Evolutionary conservation across 805 yeast genomes (phyloP), one percentile per base, ranked within the genome.

Genomic region (Dipodascopsis tothii): DNA sequence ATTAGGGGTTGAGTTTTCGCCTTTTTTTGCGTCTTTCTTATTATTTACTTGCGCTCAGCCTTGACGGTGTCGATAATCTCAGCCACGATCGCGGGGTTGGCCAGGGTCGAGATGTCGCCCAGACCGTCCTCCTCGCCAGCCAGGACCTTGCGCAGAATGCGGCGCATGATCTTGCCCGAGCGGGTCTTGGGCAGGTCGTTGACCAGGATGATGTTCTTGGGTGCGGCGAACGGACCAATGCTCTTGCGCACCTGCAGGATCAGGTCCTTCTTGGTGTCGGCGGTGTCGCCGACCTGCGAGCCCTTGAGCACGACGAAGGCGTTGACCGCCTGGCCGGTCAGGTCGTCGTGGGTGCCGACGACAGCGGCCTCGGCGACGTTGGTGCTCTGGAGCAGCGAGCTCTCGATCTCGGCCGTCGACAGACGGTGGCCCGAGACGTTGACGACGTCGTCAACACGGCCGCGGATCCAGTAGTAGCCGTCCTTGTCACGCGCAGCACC

Each of bases 121-220:
- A 92, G 74, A 62, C 81, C 84, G 55, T 84, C 94, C 55, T 81
- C 94, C 72, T 90, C 96, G 55, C 90, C 88, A 41, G 92, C 80
- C 44, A 87, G 80, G 49, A 90, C 77, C 71, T 92, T 92, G 70
- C 98, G 81, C 67, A 92, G 75, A 51, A 92, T 83, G 72, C 98
- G 84, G 74, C 98, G 84, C 95, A 92, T 90, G 62, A 92, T 90
- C 75, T 92, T 92, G 57, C 98, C 98, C 7, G 96, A 86, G 71
- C 98, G 80, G 20, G 98, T 92, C 77, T 90, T 92, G 68, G 98
- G 98, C 65, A 92, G 77, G 62, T 92, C 97, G 48, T 78, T 81
- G 44, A 90, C 94, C 47, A 88, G 69, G 56, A 81, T 71, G 46
- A 88, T 80, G 46, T 80, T 71, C 67, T 88, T 88, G 61, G 98